Evolutionary conservation across 176 grass and related monocot species (phyloP), one percentile per base, ranked within the genome.

Genomic region (Tillandsia fasciculata): DNA sequence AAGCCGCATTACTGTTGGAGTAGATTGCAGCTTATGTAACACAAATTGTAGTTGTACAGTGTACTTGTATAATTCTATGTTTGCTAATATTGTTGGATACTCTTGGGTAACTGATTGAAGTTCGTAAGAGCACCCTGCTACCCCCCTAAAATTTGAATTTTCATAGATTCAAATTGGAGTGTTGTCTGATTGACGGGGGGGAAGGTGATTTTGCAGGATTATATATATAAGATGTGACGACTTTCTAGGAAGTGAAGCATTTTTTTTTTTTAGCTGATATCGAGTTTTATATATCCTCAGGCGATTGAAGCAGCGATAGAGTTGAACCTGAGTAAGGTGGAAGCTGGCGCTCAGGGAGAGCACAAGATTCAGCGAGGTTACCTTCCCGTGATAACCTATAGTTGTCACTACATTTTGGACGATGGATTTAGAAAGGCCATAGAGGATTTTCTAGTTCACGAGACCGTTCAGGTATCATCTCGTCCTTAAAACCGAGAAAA

Each of bases 341-440:
- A 99, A 68, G 94, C 94, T 51, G 94, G 89, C 83, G 94, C 89
- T 49, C 94, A 99, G 67, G 94, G 89, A 80, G 94, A 99, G 75
- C 94, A 99, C 72, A 99, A 99, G 74, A 86, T 99, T 77, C 94
- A 99, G 72, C 84, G 94, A 63, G 94, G 94, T 81, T 99, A 90
- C 66, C 89, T 99, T 81, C 89, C 94, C 51, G 87, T 93, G 66
- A 85, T 87, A 78, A 93, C 89, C 72, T 93, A 87, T 57, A 99
- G 89, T 69, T 87, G 82, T 63, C 94, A 93, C 64, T 90, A 99
- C 78, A 88, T 93, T 33, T 77, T 81, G 64, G 78, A 99, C 70
- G 81, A 88, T 79, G 94, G 80, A 74, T 93, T 99, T 74, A 81
- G 50, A 17, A 83, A 86, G 59, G 94, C 80, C 13, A 90, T 97